Percentiles rank a stretch among this genome's conserved stretches.
Conservation (phyloP, 371 early-diverging fungal genomes). For the Mucor racemosus region DNA sequence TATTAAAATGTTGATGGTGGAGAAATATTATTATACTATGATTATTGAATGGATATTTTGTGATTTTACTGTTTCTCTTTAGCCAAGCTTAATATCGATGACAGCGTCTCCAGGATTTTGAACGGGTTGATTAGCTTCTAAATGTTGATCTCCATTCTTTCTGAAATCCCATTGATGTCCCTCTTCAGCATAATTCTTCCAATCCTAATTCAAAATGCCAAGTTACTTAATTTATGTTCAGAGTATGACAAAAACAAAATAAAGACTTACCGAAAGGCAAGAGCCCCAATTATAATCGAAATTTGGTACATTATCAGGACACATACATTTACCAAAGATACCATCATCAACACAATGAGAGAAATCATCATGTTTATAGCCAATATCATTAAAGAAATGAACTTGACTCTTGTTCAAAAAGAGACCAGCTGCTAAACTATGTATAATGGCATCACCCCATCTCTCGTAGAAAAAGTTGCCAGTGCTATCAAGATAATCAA, state of each 20-base stretch:
- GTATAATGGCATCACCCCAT: slow-evolving; percentile 98
- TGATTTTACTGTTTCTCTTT: neutral
- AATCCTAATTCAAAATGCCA: slow-evolving; percentile 21
- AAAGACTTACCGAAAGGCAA: slow-evolving; percentile 33
- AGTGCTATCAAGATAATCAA: slow-evolving; percentile 77
- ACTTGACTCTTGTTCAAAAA: slow-evolving; percentile 78
- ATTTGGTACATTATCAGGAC: slow-evolving; percentile 40
- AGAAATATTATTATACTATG: neutral
- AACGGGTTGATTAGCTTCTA: slow-evolving; percentile 16
- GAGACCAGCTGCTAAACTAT: slow-evolving; percentile 87
- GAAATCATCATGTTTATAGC: slow-evolving; percentile 64
- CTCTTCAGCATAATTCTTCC: slow-evolving; percentile 33
- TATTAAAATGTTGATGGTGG: neutral
- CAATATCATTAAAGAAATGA: slow-evolving; percentile 91
- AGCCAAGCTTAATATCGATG: neutral
- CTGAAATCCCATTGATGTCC: slow-evolving; percentile 40
- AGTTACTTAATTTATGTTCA: neutral
- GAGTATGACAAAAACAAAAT: neutral
- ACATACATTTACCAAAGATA: slow-evolving; percentile 45
- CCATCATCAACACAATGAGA: slow-evolving; percentile 49
- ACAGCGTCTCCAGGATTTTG: slow-evolving; percentile 2
- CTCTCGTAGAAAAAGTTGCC: slow-evolving; percentile 95
- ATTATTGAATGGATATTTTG: neutral
- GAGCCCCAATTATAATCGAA: slow-evolving; percentile 45
- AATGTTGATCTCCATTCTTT: slow-evolving; percentile 32